These are phyloP conservation scores for Alternaria gansuensis DNA, from an alignment of 2,329 filamentous ascomycete species.

Conservation along the genomic window DNA sequence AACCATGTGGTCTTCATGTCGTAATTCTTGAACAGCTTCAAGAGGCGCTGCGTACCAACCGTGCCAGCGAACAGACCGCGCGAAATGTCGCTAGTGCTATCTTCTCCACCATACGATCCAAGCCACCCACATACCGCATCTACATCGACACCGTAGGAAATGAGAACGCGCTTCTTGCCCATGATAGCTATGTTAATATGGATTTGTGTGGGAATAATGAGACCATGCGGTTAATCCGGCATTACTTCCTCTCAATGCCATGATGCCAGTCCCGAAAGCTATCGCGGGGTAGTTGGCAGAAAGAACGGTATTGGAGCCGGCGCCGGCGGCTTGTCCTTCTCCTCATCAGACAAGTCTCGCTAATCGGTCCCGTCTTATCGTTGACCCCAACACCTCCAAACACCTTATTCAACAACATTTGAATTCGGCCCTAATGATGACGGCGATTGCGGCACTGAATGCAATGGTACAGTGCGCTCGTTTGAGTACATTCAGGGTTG, in stretches of 20 bases:
- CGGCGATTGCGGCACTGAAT: neutral
- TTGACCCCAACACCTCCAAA: conserved; percentile 15
- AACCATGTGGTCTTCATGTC: conserved; percentile 75
- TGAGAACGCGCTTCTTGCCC: conserved; percentile 63
- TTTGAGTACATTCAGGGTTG: neutral
- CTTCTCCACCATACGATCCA: conserved; percentile 76
- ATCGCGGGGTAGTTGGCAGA: conserved; percentile 26
- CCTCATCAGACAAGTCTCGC: conserved; percentile 8
- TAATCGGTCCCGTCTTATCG: conserved; percentile 8
- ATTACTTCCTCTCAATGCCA: conserved; percentile 15
- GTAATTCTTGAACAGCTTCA: conserved; percentile 77
- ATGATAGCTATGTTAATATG: conserved; percentile 33
- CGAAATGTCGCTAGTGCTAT: conserved; percentile 75
- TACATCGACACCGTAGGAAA: conserved; percentile 75
- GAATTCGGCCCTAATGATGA: conserved; percentile 2
- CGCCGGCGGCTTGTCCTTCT: conserved; percentile 14
- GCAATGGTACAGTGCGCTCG: neutral
- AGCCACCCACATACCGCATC: conserved; percentile 75
- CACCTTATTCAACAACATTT: neutral
- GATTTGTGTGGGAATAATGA: neutral
- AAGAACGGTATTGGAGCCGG: conserved; percentile 16
- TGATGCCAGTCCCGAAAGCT: conserved; percentile 7
- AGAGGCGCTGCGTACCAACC: conserved; percentile 70
- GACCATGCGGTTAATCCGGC: conserved; percentile 1
- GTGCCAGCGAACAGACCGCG: conserved; percentile 75